Percentiles rank a stretch among this genome's conserved stretches.
Evolutionary conservation across 202 grass and related monocot genomes (phyloP).

Genomic region (Panicum hallii): DNA sequence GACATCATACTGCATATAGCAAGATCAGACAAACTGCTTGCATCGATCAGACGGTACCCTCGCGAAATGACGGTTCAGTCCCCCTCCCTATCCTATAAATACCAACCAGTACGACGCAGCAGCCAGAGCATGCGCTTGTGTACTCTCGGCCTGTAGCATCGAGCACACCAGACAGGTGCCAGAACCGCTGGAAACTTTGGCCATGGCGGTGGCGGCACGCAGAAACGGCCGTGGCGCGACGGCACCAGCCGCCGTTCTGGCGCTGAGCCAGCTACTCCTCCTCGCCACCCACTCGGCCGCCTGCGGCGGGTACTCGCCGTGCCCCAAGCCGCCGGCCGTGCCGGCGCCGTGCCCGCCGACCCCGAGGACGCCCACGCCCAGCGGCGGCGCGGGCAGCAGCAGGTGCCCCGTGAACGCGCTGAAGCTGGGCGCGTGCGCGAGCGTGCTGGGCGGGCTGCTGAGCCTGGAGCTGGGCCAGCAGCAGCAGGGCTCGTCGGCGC

Average conservation of each 20-base stretch:
- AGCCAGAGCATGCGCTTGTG: too few relatives aligned
- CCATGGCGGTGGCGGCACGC: background rate
- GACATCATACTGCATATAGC: background rate
- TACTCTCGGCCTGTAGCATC: background rate
- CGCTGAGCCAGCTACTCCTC: background rate
- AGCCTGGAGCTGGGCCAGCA: conserved; percentile 48
- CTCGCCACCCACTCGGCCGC: background rate
- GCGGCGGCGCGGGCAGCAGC: background rate
- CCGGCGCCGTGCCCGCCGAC: conserved; percentile 22
- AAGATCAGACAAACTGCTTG: background rate
- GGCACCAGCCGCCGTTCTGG: background rate
- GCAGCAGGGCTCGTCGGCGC: background rate
- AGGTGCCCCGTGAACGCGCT: conserved; percentile 66
- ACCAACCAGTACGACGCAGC: background rate
- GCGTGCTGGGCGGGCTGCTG: conserved; percentile 64
- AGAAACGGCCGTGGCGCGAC: background rate
- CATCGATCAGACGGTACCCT: background rate
- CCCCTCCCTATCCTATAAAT: background rate
- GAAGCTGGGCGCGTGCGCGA: conserved; percentile 60
- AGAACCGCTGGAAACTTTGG: background rate
- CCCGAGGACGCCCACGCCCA: background rate
- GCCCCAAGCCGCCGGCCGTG: conserved; percentile 10
- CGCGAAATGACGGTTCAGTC: background rate
- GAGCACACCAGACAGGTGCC: background rate
- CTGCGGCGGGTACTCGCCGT: background rate